Evolutionary conservation across 2,329 filamentous ascomycete species (phyloP), one percentile per base, ranked within the genome.

Genomic region (Scedosporium boydii): DNA sequence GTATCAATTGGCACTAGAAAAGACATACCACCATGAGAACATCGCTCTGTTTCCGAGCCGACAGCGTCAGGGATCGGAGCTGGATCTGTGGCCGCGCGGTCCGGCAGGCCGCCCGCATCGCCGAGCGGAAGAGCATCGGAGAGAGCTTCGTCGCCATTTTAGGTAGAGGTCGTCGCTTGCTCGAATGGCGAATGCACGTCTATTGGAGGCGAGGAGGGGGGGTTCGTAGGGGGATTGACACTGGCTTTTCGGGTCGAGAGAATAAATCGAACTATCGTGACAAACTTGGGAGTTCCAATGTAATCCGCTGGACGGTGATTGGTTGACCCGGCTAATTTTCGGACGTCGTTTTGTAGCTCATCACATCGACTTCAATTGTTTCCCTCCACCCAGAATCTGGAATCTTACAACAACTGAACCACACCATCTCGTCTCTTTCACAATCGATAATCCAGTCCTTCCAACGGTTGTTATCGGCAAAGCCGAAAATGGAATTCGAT

Each of bases 81-180:
- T 90, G 90, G 67, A 84, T 79, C 71, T 82, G 80, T 69, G 85
- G 57, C 57, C 61, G 56, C 44, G 42, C 16, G 70, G 84, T 78
- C 75, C 84, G 83, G 73, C 85, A 82, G 68, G 82, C 78, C 68
- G 86, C 80, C 72, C 89, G 85, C 69, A 84, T 79, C 73, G 83
- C 85, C 70, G 86, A 85, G 77, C 90, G 84, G 77, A 91, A 80
- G 71, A 90, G 76, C 58, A 61, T 61, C n/a, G 91, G 89, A 65
- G 87, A 83, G 73, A 96, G 79, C 81, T 88, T 93, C 75, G 89
- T 93, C 75, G 91, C 89, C 92, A 96, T 96, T 71, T 68, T 69
- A 68, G 23, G n/a, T 53, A n/a, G 12, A 38, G 61, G 61, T 41
- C 34, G 55, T 41, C 55, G 14, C 55, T 34, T 34, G 4, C 27